Percentiles rank a stretch among this genome's conserved stretches.
Evolutionary conservation across 192 early-diverging fungal genomes (phyloP).

Genomic region (Tieghemiomyces parasiticus): DNA sequence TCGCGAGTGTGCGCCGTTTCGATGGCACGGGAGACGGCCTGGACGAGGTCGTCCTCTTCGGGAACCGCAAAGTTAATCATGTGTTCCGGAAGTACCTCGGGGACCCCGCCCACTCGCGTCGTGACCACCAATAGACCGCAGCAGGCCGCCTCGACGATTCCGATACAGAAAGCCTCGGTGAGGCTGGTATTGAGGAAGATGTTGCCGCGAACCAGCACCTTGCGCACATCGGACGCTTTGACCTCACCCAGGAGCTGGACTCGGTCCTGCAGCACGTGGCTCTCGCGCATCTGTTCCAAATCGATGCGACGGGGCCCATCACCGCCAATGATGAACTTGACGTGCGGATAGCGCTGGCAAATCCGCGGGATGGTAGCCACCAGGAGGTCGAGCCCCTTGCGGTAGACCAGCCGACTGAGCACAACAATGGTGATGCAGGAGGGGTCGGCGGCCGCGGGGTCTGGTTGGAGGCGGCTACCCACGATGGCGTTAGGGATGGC

Average conservation of each 20-base stretch:
- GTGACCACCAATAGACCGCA: slow-evolving; percentile 89
- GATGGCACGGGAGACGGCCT: slow-evolving; percentile 55
- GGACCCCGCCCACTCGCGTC: slow-evolving; percentile 91
- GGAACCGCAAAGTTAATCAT: slow-evolving; percentile 89
- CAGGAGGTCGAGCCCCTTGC: slow-evolving; percentile 89
- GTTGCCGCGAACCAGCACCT: slow-evolving; percentile 80
- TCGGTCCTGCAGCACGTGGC: slow-evolving; percentile 78
- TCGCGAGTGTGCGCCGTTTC: slow-evolving; percentile 32
- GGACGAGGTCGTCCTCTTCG: slow-evolving; percentile 65
- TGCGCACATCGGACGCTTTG: slow-evolving; percentile 63
- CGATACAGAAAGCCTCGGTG: slow-evolving; percentile 98
- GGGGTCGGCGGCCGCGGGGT: slow-evolving; percentile 55
- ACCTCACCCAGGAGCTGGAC: slow-evolving; percentile 79
- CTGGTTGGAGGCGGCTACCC: slow-evolving; percentile 77
- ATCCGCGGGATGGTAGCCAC: slow-evolving; percentile 84
- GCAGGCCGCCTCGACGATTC: slow-evolving; percentile 94
- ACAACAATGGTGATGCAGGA: slow-evolving; percentile 86
- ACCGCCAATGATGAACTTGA: slow-evolving; percentile 92
- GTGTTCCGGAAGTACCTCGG: slow-evolving; percentile 82
- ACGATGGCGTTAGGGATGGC: slow-evolving; percentile 98
- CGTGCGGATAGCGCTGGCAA: slow-evolving; percentile 60
- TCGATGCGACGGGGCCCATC: slow-evolving; percentile 95
- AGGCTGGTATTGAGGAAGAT: slow-evolving; percentile 95
- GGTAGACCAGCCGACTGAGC: slow-evolving; percentile 80
- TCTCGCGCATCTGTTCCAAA: slow-evolving; percentile 94